Base-by-base conservation (phyloP, 345 rosid genomes). In the Dimocarpus longan region DNA sequence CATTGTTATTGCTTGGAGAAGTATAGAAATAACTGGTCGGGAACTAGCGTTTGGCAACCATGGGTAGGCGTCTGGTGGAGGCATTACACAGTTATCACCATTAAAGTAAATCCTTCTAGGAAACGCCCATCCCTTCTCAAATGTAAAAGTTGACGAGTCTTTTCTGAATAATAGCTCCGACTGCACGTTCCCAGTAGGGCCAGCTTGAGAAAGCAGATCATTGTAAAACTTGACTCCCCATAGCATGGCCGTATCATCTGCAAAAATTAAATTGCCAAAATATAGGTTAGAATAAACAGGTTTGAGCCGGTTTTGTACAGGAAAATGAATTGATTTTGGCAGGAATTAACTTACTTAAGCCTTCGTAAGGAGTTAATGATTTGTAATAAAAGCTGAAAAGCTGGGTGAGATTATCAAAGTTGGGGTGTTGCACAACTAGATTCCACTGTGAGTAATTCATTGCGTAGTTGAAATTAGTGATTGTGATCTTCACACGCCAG, bases 121-220 rank as follows among this genome's bases (percentile, higher is more conserved):
- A 81, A 93, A 94, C 65, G 97, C 98, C 99, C 98, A 94, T 63
- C 99, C 97, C 82, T 96, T 92, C 16, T 91, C 94, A 5, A 94
- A 90, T 9, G 99, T 91, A 75, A 94, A 94, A 7, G 91, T 90
- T 59, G 91, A 76, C 46, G 52, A 70, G 52, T 96, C 97, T 83
- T 96, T 96, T 59, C 76, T 89, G 87, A 94, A 91, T 76, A 96
- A 86, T 37, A 94, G 80, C 90, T 96, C 98, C 2, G 98, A 90
- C 76, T 94, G 98, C 54, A 94, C 94, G 68, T 94, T 91, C 73
- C 98, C 98, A 21, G 78, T 56, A 21, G 92, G 97, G 12, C 99
- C 97, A 15, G 97, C 97, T 89, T 91, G 88, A 82, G 89, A 90
- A 18, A 96, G 89, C 56, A 94, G 79, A 78, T 93, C 99, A 46